Evolutionary conservation across 495 filamentous ascomycete genomes (phyloP).

Genomic region (Lentithecium fluviatile): DNA sequence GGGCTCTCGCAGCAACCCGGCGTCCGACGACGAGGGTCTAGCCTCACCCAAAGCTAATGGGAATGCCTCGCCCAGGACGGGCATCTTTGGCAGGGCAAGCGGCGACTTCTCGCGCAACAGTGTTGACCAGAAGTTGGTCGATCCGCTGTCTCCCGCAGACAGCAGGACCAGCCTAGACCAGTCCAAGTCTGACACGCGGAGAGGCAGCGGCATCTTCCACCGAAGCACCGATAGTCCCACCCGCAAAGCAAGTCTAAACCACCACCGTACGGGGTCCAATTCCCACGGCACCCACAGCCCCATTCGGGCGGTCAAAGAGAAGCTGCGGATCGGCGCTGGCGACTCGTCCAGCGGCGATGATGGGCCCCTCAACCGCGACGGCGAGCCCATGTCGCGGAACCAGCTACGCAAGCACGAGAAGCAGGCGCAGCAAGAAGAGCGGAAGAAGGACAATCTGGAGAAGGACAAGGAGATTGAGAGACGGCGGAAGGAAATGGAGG

Average conservation of each 20-base stretch:
- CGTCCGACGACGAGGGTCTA: constrained; percentile 32
- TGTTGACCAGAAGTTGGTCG: background rate
- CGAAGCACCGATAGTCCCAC: constrained; percentile 27
- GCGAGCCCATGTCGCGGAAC: constrained; percentile 43
- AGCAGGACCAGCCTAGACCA: constrained; percentile 20
- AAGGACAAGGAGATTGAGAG: constrained; percentile 36
- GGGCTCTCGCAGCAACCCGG: constrained; percentile 34
- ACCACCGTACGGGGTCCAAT: background rate
- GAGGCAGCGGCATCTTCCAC: constrained; percentile 33
- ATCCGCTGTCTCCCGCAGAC: background rate
- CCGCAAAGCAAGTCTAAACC: constrained; percentile 8
- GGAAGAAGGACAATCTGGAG: constrained; percentile 38
- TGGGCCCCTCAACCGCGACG: constrained; percentile 43
- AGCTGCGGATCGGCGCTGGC: constrained; percentile 33
- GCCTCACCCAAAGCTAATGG: constrained; percentile 26
- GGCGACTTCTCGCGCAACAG: constrained; percentile 24
- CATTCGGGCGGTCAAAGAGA: constrained; percentile 35
- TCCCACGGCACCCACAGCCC: constrained; percentile 25
- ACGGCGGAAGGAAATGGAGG: constrained; percentile 40
- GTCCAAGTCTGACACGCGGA: constrained; percentile 6
- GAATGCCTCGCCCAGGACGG: constrained; percentile 16
- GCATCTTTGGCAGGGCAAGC: constrained; percentile 29
- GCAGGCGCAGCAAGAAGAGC: constrained; percentile 37
- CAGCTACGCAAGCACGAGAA: constrained; percentile 45
- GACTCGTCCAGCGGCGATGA: constrained; percentile 32